Evolutionary conservation across 495 filamentous ascomycete genomes (phyloP).

Genomic region (Lasiosphaeria ovina): DNA sequence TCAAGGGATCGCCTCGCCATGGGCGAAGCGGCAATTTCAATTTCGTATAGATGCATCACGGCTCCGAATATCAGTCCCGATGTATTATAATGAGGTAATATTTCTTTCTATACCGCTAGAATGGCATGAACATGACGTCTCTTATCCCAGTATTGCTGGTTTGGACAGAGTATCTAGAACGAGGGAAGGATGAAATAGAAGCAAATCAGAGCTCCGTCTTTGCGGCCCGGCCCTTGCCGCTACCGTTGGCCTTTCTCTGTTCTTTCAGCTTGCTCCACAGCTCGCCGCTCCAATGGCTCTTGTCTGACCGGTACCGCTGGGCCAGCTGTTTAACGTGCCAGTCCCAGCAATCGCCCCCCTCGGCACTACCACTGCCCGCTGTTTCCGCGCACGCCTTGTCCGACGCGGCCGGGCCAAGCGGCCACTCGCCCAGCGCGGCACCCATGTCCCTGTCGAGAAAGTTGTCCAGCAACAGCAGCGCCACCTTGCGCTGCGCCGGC

Average conservation of each 20-base stretch:
- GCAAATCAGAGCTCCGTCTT: conserved; percentile 25
- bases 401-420: conserved; percentile 22
- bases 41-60: no score
- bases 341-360: conserved; percentile 37
- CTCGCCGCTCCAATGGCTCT: conserved; percentile 34
- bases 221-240: neutral
- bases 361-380: conserved; percentile 3
- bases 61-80: no score
- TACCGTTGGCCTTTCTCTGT: conserved; percentile 21
- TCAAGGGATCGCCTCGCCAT: no score
- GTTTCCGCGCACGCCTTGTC: conserved; percentile 26
- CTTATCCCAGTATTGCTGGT: no score
- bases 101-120: no score
- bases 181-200: neutral
- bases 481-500: conserved; percentile 41
- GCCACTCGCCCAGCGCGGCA: conserved; percentile 50
- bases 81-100: no score
- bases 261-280: conserved; percentile 23
- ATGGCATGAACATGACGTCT: no score
- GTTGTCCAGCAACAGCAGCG: conserved; percentile 54
- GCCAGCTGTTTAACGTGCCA: conserved; percentile 34
- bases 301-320: conserved; percentile 15
- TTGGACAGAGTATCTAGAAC: no score
- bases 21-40: no score
- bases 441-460: conserved; percentile 62